phyloP scores from a whole-genome alignment of 257 asterid species.

The Capsicum rhomboideum region DNA sequence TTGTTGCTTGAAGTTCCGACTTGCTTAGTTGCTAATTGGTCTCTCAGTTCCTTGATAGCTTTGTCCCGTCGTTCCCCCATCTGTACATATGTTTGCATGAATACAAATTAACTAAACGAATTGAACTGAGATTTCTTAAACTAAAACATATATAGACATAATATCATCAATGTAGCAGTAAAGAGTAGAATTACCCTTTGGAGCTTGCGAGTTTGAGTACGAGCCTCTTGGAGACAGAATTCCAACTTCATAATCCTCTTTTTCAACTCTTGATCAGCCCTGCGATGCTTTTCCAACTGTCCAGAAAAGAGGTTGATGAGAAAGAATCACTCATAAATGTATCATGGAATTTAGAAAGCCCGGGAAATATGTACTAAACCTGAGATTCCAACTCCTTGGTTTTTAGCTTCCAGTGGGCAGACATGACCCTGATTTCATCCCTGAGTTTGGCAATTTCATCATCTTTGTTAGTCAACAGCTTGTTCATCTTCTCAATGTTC shows the following conservation, averaged over 20 bases:
- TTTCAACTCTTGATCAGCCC: conserved; percentile 77
- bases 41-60: conserved; percentile 76
- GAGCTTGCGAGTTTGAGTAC: conserved; percentile 74
- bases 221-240: conserved; percentile 75
- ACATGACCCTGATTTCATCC: conserved; percentile 72
- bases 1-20: conserved; percentile 17
- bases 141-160: neutral
- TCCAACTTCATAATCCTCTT: conserved; percentile 66
- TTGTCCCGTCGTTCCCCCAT: conserved; percentile 86
- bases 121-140: neutral
- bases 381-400: conserved; percentile 65
- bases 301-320: neutral
- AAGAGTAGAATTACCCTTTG: conserved; percentile 52
- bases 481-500: conserved; percentile 51
- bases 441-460: conserved; percentile 67
- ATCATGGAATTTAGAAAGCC: neutral
- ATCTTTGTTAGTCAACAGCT: conserved; percentile 59
- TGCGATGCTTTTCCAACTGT: conserved; percentile 74
- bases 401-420: conserved; percentile 89
- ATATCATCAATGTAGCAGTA: neutral
- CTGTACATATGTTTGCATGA: conserved; percentile 19
- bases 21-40: conserved; percentile 49
- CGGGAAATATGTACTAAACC: neutral
- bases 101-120: neutral
- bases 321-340: neutral